Base-by-base conservation (phyloP, 805 yeast species). In the Wickerhamomyces hampshirensis region DNA sequence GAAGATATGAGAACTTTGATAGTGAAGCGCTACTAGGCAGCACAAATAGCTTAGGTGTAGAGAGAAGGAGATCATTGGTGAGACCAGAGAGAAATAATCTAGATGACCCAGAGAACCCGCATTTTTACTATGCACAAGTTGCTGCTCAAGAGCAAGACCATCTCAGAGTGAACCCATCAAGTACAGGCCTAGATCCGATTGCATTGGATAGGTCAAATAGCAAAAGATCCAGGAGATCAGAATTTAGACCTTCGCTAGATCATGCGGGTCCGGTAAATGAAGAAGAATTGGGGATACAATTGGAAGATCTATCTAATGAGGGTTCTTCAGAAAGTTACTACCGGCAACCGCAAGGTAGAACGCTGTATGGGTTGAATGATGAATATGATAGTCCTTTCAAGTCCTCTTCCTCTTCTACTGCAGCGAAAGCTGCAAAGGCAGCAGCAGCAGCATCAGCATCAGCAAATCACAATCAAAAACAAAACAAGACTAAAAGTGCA, bases 21-120 rank as follows among this genome's bases (percentile, higher is more conserved):
- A 55, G 60, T 35, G 67, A 63, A 37, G 57, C 65, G 6, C 50
- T 63, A 12, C 46, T 65, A 26, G 58, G 53, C 6, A 38, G 39
- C 14, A 37, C 39, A 8, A 28, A 42, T 9, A 28, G 41, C 4
- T 43, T 53, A 2, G 58, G 36, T 32, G 51, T 44, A 32, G 64
- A 53, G 50, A 58, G 52, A 38, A 84, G 81, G 56, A 69, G 76
- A 47, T 84, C 96, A 1, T 65, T 91, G 43, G 83, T 91, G 23
- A 73, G 86, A 43, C 94, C 95, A 4, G 98, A 91, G 53, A 75
- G 98, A 47, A 78, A 83, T 27, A 63, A 77, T 32, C 54, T 73
- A 35, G 71, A 77, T 44, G 69, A 77, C 48, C 77, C 74, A n/a
- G 71, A 70, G 35, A 84, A 84, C 55, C 93, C 91, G 3, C 76